Conservation (phyloP, 176 grass and related monocot genomes). For the Tillandsia leiboldiana region DNA sequence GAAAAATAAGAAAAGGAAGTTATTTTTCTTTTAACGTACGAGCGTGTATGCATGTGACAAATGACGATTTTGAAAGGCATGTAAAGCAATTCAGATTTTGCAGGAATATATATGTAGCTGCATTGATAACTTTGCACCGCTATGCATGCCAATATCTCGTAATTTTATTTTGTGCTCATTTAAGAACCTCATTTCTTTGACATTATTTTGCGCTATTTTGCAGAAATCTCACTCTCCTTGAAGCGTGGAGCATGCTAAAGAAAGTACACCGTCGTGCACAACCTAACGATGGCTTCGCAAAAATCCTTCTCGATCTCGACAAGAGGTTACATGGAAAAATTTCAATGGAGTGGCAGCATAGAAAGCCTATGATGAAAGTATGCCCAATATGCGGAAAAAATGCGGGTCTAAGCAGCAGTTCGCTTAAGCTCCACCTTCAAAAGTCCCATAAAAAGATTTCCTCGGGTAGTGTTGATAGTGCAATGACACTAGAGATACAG, state of each 20-base stretch:
- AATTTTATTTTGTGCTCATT: neutral
- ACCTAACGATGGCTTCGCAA: slow-evolving; percentile 85
- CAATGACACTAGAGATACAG: slow-evolving; percentile 68
- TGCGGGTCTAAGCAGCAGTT: slow-evolving; percentile 82
- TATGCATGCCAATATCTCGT: too few relatives aligned
- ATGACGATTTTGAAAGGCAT: too few relatives aligned
- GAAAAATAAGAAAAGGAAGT: too few relatives aligned
- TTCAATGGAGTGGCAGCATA: slow-evolving; percentile 86
- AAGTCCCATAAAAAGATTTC: slow-evolving; percentile 72
- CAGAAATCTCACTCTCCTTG: slow-evolving; percentile 60
- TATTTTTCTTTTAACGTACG: too few relatives aligned
- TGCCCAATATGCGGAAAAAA: slow-evolving; percentile 84
- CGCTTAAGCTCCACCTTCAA: slow-evolving; percentile 86
- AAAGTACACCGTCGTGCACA: slow-evolving; percentile 72
- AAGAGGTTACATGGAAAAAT: slow-evolving; percentile 52
- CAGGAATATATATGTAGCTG: too few relatives aligned
- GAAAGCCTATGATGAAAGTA: slow-evolving; percentile 62
- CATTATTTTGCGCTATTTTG: neutral
- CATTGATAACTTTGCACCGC: too few relatives aligned
- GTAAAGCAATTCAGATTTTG: too few relatives aligned
- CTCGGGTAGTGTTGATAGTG: slow-evolving; percentile 67
- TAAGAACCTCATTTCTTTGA: neutral
- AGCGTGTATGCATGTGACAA: too few relatives aligned
- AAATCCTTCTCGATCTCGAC: slow-evolving; percentile 66
- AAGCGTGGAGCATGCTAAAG: slow-evolving; percentile 83